Evolutionary conservation across 768 basidiomycete genomes (phyloP).

Genomic region (Lentinula raphanica): DNA sequence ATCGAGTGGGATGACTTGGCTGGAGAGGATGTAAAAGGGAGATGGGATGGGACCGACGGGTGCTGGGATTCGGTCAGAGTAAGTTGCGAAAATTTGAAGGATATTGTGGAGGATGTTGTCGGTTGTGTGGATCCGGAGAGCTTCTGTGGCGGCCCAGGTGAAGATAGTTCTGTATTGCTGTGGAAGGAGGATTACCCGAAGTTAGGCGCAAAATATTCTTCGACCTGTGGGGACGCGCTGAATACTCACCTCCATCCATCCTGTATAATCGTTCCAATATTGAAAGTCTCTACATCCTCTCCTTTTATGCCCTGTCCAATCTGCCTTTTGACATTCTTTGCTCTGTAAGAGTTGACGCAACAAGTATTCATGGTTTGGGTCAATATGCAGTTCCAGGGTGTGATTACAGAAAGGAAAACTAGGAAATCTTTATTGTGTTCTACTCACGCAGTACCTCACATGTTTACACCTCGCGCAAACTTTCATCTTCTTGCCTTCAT

Average conservation of each 20-base stretch:
- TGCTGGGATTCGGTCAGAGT: neutral
- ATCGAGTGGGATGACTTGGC: neutral
- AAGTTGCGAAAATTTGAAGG: neutral
- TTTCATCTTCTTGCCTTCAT: neutral
- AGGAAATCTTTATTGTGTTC: too few species aligned
- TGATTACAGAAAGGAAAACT: too few species aligned
- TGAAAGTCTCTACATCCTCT: neutral
- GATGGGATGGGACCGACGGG: neutral
- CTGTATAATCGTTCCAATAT: neutral
- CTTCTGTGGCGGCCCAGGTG: neutral
- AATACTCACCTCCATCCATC: neutral
- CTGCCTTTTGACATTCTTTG: neutral
- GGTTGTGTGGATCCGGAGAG: neutral
- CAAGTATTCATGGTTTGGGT: too few species aligned
- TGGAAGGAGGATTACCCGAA: too few species aligned
- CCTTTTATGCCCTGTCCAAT: neutral
- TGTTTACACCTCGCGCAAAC: neutral
- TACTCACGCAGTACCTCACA: neutral
- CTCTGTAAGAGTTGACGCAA: neutral
- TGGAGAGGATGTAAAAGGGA: neutral
- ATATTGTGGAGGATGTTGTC: neutral
- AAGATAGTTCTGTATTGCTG: neutral
- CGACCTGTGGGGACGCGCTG: too few species aligned
- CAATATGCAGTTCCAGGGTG: too few species aligned
- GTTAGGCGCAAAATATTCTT: too few species aligned